These are phyloP conservation scores for Cylindrodendrum hubeiense DNA, from an alignment of 2,329 filamentous ascomycete species.

Conservation along the genomic window DNA sequence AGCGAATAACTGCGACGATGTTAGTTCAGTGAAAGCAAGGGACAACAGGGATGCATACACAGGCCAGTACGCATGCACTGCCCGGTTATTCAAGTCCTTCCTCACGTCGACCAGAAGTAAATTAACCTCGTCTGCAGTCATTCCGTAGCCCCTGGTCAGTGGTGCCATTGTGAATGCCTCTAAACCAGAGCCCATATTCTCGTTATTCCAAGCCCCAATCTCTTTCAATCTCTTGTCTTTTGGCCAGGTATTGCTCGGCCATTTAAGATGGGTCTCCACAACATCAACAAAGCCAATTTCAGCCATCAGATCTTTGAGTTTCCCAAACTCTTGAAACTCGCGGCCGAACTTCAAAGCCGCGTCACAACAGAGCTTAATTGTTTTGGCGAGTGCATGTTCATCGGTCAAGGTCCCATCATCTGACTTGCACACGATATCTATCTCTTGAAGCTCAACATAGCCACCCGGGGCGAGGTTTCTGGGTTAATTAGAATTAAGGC, in stretches of 20 bases:
- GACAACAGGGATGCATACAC: conserved; percentile 14
- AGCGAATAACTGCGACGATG: too few relatives aligned
- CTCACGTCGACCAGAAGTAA: conserved; percentile 24
- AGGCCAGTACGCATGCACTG: conserved; percentile 30
- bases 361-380: conserved; percentile 28
- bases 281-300: conserved; percentile 19
- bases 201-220: conserved; percentile 15
- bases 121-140: conserved; percentile 19
- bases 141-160: conserved; percentile 21
- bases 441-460: conserved; percentile 10
- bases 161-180: conserved; percentile 15
- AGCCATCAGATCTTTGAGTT: conserved; percentile 24
- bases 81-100: conserved; percentile 13
- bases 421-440: neutral
- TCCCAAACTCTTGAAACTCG: neutral
- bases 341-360: conserved; percentile 33
- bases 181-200: conserved; percentile 1
- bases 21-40: too few relatives aligned
- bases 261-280: conserved; percentile 6
- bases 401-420: conserved; percentile 29
- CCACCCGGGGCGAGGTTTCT: conserved; percentile 10
- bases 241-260: conserved; percentile 20
- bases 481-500: neutral
- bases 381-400: conserved; percentile 25
- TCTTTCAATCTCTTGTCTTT: conserved; percentile 12